phyloP scores from a whole-genome alignment of 2,329 filamentous ascomycete species.

The Penicillium brasilianum region DNA sequence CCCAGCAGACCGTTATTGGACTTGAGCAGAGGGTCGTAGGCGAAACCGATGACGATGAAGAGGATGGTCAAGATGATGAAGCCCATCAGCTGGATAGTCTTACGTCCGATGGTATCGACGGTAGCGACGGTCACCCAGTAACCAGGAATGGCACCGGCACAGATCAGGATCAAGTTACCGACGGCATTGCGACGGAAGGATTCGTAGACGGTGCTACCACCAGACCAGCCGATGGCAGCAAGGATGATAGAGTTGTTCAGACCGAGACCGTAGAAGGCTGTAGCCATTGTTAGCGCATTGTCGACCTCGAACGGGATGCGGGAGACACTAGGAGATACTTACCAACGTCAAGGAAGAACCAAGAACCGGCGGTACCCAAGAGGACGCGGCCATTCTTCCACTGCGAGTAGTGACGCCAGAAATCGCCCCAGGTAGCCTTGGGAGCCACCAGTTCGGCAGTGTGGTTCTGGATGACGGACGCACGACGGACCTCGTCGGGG shows the following conservation, averaged over 20 bases:
- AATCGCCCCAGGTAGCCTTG: constrained; percentile 31
- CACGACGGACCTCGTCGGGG: constrained; percentile 6
- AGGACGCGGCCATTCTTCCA: constrained; percentile 42
- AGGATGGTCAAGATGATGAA: constrained; percentile 67
- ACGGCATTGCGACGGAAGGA: constrained; percentile 74
- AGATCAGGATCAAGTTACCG: constrained; percentile 78
- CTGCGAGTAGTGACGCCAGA: constrained; percentile 38
- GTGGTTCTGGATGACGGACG: constrained; percentile 2
- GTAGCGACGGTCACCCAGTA: constrained; percentile 81
- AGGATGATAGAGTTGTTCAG: constrained; percentile 71
- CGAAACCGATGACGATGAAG: constrained; percentile 64
- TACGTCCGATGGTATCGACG: constrained; percentile 76
- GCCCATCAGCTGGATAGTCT: constrained; percentile 72
- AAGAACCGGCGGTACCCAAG: constrained; percentile 38
- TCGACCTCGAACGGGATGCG: background rate
- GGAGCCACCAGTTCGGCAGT: background rate
- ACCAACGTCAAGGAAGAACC: constrained; percentile 37
- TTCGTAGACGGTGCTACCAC: constrained; percentile 68
- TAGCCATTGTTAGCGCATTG: constrained; percentile 21
- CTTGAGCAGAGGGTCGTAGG: constrained; percentile 31
- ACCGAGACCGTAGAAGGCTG: constrained; percentile 43
- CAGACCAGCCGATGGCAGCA: constrained; percentile 71
- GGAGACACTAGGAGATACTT: background rate
- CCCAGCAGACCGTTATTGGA: constrained; percentile 33
- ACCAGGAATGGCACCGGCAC: constrained; percentile 78